phyloP scores from a whole-genome alignment of 1,139 yeast genomes.

The Pichia sp. region DNA sequence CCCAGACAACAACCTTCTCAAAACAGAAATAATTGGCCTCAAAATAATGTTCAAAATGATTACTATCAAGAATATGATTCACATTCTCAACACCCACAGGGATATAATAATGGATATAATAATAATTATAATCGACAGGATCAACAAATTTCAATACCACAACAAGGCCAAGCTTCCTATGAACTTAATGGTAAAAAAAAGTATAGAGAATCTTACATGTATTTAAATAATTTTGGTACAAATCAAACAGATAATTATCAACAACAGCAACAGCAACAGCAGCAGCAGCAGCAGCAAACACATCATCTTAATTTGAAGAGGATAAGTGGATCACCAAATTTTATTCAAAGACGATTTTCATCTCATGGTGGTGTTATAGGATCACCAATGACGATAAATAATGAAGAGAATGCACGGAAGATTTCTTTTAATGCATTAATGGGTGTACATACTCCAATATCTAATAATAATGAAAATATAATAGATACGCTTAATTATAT shows the following conservation, averaged over 20 bases:
- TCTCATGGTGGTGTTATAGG: conserved; percentile 15
- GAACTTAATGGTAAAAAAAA: neutral
- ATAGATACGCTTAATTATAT: conserved; percentile 1
- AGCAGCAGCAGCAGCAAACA: neutral
- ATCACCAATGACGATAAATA: conserved; percentile 15
- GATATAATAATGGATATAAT: neutral
- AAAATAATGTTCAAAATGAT: neutral
- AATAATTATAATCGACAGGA: neutral
- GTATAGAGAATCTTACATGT: conserved; percentile 17
- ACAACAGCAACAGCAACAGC: neutral
- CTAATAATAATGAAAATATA: neutral
- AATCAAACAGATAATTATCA: neutral
- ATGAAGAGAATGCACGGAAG: conserved; percentile 12
- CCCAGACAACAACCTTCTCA: no score
- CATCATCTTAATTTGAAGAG: neutral
- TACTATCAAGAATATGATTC: neutral
- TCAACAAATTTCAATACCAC: conserved; percentile 1
- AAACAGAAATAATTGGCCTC: neutral
- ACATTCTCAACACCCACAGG: neutral
- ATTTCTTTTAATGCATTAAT: conserved; percentile 13
- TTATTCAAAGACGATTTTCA: conserved; percentile 11
- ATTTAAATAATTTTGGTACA: conserved; percentile 5
- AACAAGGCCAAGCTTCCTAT: neutral
- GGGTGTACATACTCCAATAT: conserved; percentile 5
- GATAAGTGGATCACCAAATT: conserved; percentile 5